Evolutionary conservation across 345 rosid genomes (phyloP).

Genomic region (Eucalyptus curtisii): DNA sequence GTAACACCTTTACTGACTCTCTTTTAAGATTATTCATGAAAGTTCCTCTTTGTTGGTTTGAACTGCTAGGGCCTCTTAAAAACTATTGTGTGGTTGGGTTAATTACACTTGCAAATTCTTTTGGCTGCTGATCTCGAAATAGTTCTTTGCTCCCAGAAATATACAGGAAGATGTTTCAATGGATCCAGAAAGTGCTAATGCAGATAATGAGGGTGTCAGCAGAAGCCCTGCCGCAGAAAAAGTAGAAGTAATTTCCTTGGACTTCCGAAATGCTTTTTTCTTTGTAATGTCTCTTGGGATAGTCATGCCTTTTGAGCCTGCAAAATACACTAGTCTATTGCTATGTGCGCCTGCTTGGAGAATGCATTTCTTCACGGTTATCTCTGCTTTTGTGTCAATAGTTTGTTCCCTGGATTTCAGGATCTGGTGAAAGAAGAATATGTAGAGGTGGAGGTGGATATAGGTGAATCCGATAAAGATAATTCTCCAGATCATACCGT

Average conservation of each 20-base stretch:
- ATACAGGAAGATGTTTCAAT: slow-evolving; percentile 38
- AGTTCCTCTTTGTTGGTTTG: neutral
- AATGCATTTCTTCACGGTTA: neutral
- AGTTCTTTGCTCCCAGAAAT: slow-evolving; percentile 28
- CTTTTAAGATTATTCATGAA: neutral
- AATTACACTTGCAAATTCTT: neutral
- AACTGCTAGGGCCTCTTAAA: neutral
- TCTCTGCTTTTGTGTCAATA: neutral
- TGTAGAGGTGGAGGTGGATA: slow-evolving; percentile 22
- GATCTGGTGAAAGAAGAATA: slow-evolving; percentile 26
- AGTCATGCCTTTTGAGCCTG: neutral
- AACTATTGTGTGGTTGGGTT: neutral
- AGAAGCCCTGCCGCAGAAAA: slow-evolving; percentile 35
- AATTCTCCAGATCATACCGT: slow-evolving; percentile 28
- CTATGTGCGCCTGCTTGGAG: neutral
- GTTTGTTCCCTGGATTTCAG: slow-evolving; percentile 21
- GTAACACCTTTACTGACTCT: neutral
- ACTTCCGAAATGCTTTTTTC: neutral
- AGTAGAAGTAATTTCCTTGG: slow-evolving; percentile 19
- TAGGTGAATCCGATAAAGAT: slow-evolving; percentile 27
- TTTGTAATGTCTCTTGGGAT: neutral
- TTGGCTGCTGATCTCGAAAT: neutral
- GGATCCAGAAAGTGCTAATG: slow-evolving; percentile 38
- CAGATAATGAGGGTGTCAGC: slow-evolving; percentile 37
- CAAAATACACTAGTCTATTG: neutral